Base-by-base conservation (phyloP, 2,329 filamentous ascomycete species). In the Cladosporium velox region DNA sequence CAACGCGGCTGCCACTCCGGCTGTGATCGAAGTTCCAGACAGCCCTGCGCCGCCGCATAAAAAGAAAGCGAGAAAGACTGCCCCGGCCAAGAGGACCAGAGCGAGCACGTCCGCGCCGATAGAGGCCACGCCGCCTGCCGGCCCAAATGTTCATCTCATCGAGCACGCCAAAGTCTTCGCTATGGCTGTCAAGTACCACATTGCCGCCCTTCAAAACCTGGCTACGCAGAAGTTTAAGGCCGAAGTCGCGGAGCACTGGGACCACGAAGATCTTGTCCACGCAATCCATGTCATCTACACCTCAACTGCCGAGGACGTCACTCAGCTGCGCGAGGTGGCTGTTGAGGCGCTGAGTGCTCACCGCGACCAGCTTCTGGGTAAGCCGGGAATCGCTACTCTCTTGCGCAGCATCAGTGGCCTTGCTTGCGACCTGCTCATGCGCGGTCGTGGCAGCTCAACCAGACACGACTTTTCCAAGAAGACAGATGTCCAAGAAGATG, bases 161-260 rank as follows among this genome's bases (percentile, higher is more conserved):
- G 34, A 74, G 34, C 79, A 81, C 66, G 78, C 78, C 55, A 78
- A 78, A 66, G 75, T 81, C 35, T 81, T 81, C 69, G 79, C 79
- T 21, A 77, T 79, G 47, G 80, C 79, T 26, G 78, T 80, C 70
- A 81, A 81, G 76, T 71, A 69, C 66, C 77, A 76, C 52, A 77
- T 81, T 57, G 65, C 71, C 15, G 77, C 76, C 59, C 73, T 81
- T n/a, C 79, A 79, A 67, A 67, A 72, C 3, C 75, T 81, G 32
- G 75, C 79, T 30, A 72, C 73, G 26, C 73, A 72, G 47, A 81
- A 80, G 66, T 81, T 80, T 67, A 70, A 73, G n/a, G 66, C 72
- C 21, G 76, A 79, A 58, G 65, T 79, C 24, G 67, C 73, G 21
- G 58, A 69, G 59, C 76, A 79, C 66, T 70, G 76, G 65, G 66